Evolutionary conservation across 192 early-diverging fungal genomes (phyloP), one percentile per base, ranked within the genome.

Genomic region (Rhizoclosmatium sp.): DNA sequence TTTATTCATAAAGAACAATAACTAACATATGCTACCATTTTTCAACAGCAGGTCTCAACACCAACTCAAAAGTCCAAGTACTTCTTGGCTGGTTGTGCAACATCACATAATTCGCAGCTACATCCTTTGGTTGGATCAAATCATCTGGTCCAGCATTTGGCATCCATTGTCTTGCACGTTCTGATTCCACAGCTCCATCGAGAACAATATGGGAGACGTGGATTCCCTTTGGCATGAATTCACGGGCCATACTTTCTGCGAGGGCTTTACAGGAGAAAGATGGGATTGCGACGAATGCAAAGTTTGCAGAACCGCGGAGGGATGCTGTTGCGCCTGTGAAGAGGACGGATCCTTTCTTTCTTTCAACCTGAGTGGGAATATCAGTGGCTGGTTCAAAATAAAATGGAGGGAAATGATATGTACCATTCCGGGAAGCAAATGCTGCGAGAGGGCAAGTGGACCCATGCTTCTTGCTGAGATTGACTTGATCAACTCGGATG

Each of bases 261-360:
- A 84, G 62, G 4, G 80, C 83, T 42, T 69, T 81, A 2, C 71
- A 58, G 0, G 68, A 56, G 47, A 82, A 84, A 21, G 82, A 78
- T 19, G 75, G 80, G 3, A 80, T 49, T n/a, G 83, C 83, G 42
- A 83, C 51, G 40, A 69, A 74, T 2, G 69, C 70, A 47, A 83
- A 83, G 42, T 79, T 84, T 3, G 65, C 70, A n/a, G 40, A 19
- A n/a, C 71, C 79, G 3, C 79, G 71, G 5, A 75, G 12, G 7
- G 65, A n/a, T 0, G 83, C 83, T 7, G 83, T 82, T 3, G 83
- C 83, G n/a, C 83, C 83, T 14, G 80, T 84, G 69, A 84, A 82
- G 2, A 84, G 48, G 40, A 84, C 48, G 19, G 68, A 82, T 31
- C 83, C 83, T 14, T 59, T 62, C 64, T 75, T 67, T n/a, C 78